phyloP scores from a whole-genome alignment of 257 asterid species.

The Scutellaria barbata region DNA sequence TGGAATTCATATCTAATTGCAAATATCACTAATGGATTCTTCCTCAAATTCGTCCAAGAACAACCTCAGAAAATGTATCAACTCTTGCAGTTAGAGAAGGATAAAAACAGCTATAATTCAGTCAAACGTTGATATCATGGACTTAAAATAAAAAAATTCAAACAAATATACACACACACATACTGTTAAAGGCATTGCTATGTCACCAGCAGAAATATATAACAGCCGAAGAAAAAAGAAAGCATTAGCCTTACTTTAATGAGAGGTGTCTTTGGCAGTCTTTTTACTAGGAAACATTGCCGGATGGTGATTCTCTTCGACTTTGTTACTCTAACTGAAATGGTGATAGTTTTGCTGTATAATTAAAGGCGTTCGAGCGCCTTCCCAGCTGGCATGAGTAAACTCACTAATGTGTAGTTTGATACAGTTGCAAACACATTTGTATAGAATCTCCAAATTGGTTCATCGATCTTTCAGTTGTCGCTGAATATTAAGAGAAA shows the following conservation, averaged over 20 bases:
- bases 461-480: slow-evolving; percentile 75
- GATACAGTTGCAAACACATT: slow-evolving; percentile 22
- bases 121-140: neutral
- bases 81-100: too few species aligned
- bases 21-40: too few species aligned
- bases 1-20: too few species aligned
- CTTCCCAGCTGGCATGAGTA: slow-evolving; percentile 6
- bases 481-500: slow-evolving; percentile 54
- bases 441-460: slow-evolving; percentile 31
- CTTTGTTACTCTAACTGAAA: slow-evolving; percentile 3
- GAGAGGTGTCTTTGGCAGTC: neutral
- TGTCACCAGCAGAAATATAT: slow-evolving; percentile 2
- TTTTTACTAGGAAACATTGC: neutral
- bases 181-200: neutral
- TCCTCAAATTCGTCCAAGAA: too few species aligned
- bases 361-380: neutral
- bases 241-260: slow-evolving; percentile 1
- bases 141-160: neutral
- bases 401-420: slow-evolving; percentile 15
- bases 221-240: slow-evolving; percentile 20
- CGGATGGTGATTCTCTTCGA: neutral
- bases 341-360: neutral
- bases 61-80: too few species aligned
- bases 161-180: neutral
- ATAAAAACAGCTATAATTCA: too few species aligned